Evolutionary conservation across 225 moss, liverwort and hornwort species (phyloP), one percentile per base, ranked within the genome.

Genomic region (Antitrichia curtipendula): DNA sequence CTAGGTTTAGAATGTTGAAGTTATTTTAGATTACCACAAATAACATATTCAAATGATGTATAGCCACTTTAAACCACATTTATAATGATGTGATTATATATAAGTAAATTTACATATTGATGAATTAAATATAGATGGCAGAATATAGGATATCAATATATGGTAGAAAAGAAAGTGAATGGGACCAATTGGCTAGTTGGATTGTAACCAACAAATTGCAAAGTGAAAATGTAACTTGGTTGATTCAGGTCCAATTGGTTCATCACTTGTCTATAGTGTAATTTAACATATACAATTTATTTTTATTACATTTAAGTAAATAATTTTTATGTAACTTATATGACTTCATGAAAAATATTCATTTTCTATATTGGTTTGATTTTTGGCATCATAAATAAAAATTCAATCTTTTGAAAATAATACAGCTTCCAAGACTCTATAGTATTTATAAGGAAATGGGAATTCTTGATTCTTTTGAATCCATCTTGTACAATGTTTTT

Each of bases 121-220:
- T 57, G 7, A 20, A 70, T 56, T 40, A 2, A 23, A 24, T 85
- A 45, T 89, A 98, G 95, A 99, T 99, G 98, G 98, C 98, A 45
- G 98, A 99, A 92, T 99, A 99, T 91, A 96, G 97, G 85, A 96
- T 99, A 73, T 99, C 98, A 36, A 96, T 99, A 60, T 99, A 99
- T 85, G 98, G 98, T 41, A 95, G 98, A 56, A 97, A 97, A 89
- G 96, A 97, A 90, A 95, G 95, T 90, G 98, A 99, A 84, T 99
- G 98, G 98, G 98, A 99, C 84, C 98, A 99, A 86, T 89, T 99
- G 90, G 97, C 98, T 43, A 94, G 87, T 93, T 99, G 97, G 97
- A 96, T 99, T 90, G 96, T 99, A 38, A 95, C 90, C 59, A 97
- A 97, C 81, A 96, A 94, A 62, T 89, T 99, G 41, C 94, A 90